Evolutionary conservation across 495 filamentous ascomycete genomes (phyloP).

Genomic region (Evernia prunastri): DNA sequence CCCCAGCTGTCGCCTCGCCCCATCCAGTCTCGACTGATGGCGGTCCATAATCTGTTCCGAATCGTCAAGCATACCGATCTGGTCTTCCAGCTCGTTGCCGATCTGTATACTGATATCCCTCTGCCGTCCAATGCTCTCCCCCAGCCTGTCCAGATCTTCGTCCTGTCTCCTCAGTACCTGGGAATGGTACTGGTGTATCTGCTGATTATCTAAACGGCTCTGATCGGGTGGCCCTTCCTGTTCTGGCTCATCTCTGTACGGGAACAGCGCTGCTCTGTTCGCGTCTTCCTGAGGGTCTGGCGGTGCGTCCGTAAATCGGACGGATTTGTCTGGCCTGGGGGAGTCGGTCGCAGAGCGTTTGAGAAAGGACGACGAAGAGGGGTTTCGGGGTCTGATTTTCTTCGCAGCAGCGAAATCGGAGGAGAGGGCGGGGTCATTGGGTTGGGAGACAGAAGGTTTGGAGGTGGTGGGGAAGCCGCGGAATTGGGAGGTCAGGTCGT

Average conservation of each 20-base stretch:
- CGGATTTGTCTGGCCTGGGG: constrained; percentile 61
- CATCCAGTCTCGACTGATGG: constrained; percentile 66
- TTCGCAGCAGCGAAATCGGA: constrained; percentile 62
- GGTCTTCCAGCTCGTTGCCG: constrained; percentile 88
- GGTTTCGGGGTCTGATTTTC: constrained; percentile 33
- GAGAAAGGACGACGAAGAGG: constrained; percentile 37
- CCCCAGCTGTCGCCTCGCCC: constrained; percentile 63
- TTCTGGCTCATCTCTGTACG: constrained; percentile 49
- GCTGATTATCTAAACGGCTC: constrained; percentile 65
- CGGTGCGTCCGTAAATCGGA: constrained; percentile 79
- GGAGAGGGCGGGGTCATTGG: constrained; percentile 61
- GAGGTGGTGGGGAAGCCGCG: constrained; percentile 51
- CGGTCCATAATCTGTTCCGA: constrained; percentile 77
- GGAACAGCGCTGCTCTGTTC: constrained; percentile 57
- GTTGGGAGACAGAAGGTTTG: constrained; percentile 46
- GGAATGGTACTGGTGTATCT: constrained; percentile 79
- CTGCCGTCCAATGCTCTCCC: constrained; percentile 82
- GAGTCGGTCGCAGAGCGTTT: constrained; percentile 32
- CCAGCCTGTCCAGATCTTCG: constrained; percentile 81
- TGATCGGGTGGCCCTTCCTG: constrained; percentile 60
- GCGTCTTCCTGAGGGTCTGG: constrained; percentile 46
- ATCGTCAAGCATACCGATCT: constrained; percentile 82
- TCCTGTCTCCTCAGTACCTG: constrained; percentile 80
- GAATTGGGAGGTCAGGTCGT: constrained; percentile 55
- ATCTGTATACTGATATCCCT: constrained; percentile 92